These are phyloP conservation scores for Chaetomium tenue DNA, from an alignment of 495 filamentous ascomycete species.

Conservation along the genomic window DNA sequence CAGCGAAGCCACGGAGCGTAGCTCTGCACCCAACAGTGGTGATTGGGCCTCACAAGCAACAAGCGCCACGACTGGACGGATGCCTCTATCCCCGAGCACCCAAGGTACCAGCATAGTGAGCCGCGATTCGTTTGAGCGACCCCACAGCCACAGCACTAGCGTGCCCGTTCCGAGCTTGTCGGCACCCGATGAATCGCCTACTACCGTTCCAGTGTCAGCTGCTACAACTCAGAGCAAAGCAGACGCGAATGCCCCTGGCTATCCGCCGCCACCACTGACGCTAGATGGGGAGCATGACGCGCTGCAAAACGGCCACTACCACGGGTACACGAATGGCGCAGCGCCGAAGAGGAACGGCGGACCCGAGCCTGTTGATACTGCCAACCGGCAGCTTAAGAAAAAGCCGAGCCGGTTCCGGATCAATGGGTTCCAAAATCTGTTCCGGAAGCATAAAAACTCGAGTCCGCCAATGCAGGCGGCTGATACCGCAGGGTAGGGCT, in stretches of 20 bases:
- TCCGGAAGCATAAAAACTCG: constrained; percentile 45
- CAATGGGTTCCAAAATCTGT: constrained; percentile 43
- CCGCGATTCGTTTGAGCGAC: constrained; percentile 47
- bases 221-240: constrained; percentile 24
- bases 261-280: constrained; percentile 5
- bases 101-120: constrained; percentile 59
- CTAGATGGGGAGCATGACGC: constrained; percentile 24
- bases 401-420: constrained; percentile 50
- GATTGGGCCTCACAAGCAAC: constrained; percentile 57
- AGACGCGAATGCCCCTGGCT: constrained; percentile 20
- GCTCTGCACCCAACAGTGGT: constrained; percentile 47
- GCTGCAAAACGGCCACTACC: constrained; percentile 15
- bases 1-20: constrained; percentile 54
- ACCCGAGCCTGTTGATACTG: constrained; percentile 31
- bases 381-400: constrained; percentile 42
- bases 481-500: constrained; percentile 29
- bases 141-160: constrained; percentile 28
- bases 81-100: constrained; percentile 58
- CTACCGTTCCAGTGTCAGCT: constrained; percentile 29
- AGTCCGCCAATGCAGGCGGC: constrained; percentile 39
- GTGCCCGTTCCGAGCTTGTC: constrained; percentile 42
- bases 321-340: constrained; percentile 11
- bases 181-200: constrained; percentile 36
- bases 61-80: constrained; percentile 55
- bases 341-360: constrained; percentile 30